Percentiles rank a stretch among this genome's conserved stretches.
phyloP scores from a whole-genome alignment of 441 rosid genomes.

The Aleurites moluccanus region DNA sequence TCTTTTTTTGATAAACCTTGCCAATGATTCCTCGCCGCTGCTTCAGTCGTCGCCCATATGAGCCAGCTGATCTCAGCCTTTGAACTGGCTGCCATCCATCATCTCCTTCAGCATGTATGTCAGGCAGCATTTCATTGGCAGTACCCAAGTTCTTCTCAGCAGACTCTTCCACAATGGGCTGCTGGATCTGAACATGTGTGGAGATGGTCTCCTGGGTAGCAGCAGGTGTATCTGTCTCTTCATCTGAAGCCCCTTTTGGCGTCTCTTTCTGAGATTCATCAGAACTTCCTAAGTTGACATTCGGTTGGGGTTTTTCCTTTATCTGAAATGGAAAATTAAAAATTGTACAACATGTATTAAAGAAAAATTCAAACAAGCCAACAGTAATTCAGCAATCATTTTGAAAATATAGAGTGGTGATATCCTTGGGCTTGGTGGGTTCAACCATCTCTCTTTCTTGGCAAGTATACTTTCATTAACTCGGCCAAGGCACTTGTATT shows the following conservation, averaged over 20 bases:
- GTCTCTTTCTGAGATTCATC: conserved; percentile 49
- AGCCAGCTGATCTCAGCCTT: conserved; percentile 82
- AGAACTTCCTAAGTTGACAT: conserved; percentile 42
- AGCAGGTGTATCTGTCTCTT: conserved; percentile 37
- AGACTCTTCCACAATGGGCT: conserved; percentile 38
- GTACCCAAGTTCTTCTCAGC: conserved; percentile 32
- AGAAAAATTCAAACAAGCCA: neutral
- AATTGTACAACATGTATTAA: conserved; percentile 1
- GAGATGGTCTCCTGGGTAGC: conserved; percentile 27
- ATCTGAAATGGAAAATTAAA: conserved; percentile 25
- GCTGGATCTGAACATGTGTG: conserved; percentile 26
- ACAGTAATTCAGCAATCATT: neutral
- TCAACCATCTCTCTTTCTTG: neutral
- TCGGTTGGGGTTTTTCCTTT: conserved; percentile 44
- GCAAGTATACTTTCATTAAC: neutral
- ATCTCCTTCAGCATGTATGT: conserved; percentile 68
- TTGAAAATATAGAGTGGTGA: conserved; percentile 1
- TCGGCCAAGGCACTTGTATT: neutral
- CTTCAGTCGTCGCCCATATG: conserved; percentile 71
- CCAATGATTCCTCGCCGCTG: conserved; percentile 85
- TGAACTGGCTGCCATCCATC: conserved; percentile 99
- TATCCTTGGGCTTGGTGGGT: conserved; percentile 1
- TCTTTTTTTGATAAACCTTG: conserved; percentile 80
- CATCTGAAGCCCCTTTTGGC: conserved; percentile 55
- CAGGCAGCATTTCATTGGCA: conserved; percentile 39